A percentile compares a stretch with the other conserved stretches of the same genome.
phyloP scores from a whole-genome alignment of 352 stramenopile genomes.

The Phytopythium cucurbitacearum region DNA sequence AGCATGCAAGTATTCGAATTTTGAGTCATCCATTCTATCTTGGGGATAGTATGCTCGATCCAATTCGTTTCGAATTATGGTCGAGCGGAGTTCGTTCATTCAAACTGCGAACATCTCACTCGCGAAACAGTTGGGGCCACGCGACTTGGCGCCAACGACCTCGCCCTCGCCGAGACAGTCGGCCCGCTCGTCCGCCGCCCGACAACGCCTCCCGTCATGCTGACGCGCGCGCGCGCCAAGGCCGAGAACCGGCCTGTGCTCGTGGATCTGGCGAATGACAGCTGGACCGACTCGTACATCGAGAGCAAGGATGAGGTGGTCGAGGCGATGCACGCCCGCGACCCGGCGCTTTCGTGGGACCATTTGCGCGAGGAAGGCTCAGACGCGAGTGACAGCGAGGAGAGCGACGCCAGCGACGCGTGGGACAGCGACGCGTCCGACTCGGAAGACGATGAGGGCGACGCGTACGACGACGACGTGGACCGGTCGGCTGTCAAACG shows the following conservation, averaged over 20 bases:
- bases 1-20: too few relatives aligned
- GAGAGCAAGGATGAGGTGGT: conserved; percentile 83
- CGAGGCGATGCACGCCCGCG: conserved; percentile 54
- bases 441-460: conserved; percentile 9
- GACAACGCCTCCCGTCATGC: conserved; percentile 23
- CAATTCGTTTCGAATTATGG: too few relatives aligned
- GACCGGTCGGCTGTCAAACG: conserved; percentile 13
- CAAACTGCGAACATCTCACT: too few relatives aligned
- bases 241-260: conserved; percentile 68
- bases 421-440: conserved; percentile 31
- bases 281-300: conserved; percentile 84
- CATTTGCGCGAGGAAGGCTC: conserved; percentile 35
- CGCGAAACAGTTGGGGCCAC: too few relatives aligned
- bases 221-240: conserved; percentile 64
- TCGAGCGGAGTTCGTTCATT: too few relatives aligned
- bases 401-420: conserved; percentile 16
- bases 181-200: background rate
- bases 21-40: too few relatives aligned
- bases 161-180: background rate
- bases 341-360: conserved; percentile 45
- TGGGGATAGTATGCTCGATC: too few relatives aligned
- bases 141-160: background rate
- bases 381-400: conserved; percentile 14
- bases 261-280: conserved; percentile 44
- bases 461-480: conserved; percentile 14